Base-by-base conservation (phyloP, 2,329 filamentous ascomycete genomes). In the Bipolaris gigantea region DNA sequence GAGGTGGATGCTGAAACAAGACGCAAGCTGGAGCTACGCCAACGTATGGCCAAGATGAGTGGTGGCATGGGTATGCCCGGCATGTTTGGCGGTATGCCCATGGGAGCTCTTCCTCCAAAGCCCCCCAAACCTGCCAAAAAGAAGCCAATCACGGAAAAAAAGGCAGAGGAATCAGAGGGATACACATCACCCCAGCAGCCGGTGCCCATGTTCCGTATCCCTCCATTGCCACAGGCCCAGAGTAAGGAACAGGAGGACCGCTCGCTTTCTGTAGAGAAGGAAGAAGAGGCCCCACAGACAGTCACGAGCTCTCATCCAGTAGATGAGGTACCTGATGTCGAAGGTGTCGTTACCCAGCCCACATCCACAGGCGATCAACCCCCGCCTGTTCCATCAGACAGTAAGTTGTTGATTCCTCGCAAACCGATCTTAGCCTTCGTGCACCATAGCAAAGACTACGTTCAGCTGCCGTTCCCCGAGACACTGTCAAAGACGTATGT, bases 1-100 rank as follows among this genome's bases (percentile, higher is more conserved):
- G 90, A 96, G 15, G 80, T 95, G 47, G 92, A 97, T 67, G 91
- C 92, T 1, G 94, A 99, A 73, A 82, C 90, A 19, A 87, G 85
- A 62, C 88, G 92, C 48, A 89, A 88, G 71, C 87, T 96, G 76
- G 93, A 97, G 72, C 81, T 99, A 30, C 86, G 94, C 56, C 92
- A 94, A 57, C 86, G 94, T 65, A 99, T 99, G 91, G 94, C 94
- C 41, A 97, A 96, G 77, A 94, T 99, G 89, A 96, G 93, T 63
- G 93, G 93, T 50, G 93, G 93, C 38, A 96, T 96, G 90, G 91
- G 91, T 42, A 96, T 97, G 88, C 86, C 91, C 71, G 90, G 91
- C 65, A 94, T 97, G 86, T 95, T 96, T 16, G 84, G 83, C 34
- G 85, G 85, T 55, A 84, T 91, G 72, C 83, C 86, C 15, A 82